Evolutionary conservation across 2,329 filamentous ascomycete genomes (phyloP), one percentile per base, ranked within the genome.

Genomic region (Alternaria consortialis): DNA sequence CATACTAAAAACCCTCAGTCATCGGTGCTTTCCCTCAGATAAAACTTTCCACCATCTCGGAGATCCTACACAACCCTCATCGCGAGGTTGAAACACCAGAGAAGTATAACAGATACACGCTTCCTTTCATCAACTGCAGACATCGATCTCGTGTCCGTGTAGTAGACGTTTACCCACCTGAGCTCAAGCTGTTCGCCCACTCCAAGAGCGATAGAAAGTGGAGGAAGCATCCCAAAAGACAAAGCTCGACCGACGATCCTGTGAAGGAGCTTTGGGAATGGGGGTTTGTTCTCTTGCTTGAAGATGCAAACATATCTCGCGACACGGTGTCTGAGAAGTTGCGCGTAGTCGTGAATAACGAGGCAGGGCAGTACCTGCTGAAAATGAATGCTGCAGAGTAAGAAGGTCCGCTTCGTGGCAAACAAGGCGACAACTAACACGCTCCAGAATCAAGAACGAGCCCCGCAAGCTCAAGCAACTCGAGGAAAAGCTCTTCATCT

Each of bases 241-340:
- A 57, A 46, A 40, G 44, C 8, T 36, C 39, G 1, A 44, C 4
- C 6, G 55, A 80, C 46, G 84, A 85, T 32, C 48, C 75, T 4
- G 20, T 13, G 1, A 65, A 80, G 51, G 84, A 86, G 36, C 56
- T 76, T 7, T 97, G 92, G 91, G 88, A 95, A 76, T 97, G 94
- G 94, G 85, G 87, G 13, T 97, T 97, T 77, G 87, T 86, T 23
- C 83, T 98, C 25, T 83, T 91, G 12, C 86, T 97, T 1, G 91
- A 97, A 77, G 91, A 94, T 65, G 88, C 86, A 0, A 76, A 80
- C 25, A 39, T 70, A 9, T 62, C 71, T 7, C 62, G 66, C 5
- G 67, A 32, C 73, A 80, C 44, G 34, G 59, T 62, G 2, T 66
- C 71, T 3, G 64, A 71, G 23, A 66, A 83, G 29, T 74, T 94